Evolutionary conservation across 352 stramenopile species (phyloP).

Genomic region (Phytophthora multivora): DNA sequence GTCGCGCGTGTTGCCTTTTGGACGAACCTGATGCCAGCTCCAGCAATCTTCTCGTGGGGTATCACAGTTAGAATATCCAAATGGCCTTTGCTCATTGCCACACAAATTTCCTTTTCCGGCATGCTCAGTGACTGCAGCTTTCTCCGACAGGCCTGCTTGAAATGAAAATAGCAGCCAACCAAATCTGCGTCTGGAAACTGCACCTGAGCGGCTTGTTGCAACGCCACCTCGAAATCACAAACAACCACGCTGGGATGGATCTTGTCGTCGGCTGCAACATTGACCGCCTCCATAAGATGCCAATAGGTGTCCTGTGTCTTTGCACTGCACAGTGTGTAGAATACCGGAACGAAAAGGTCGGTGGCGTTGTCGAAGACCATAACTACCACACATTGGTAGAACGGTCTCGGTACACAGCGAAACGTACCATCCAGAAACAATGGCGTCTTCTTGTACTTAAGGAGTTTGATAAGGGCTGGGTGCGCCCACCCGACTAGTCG

Average conservation of each 20-base stretch:
- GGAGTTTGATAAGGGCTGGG: neutral
- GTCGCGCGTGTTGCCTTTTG: neutral
- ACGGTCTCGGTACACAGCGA: neutral
- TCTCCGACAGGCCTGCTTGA: neutral
- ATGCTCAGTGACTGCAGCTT: neutral
- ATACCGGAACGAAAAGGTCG: neutral
- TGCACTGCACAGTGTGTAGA: neutral
- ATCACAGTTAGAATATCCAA: neutral
- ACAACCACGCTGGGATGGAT: neutral
- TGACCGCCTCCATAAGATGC: neutral
- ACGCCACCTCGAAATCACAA: neutral
- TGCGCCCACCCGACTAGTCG: neutral
- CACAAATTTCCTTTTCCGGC: neutral
- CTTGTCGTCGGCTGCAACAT: neutral
- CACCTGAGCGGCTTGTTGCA: neutral
- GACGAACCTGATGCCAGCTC: neutral
- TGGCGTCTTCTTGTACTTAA: neutral
- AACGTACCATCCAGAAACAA: conserved; percentile 1
- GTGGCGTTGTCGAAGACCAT: neutral
- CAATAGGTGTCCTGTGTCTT: neutral
- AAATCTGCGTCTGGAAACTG: neutral
- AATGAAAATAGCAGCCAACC: neutral
- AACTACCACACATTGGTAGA: neutral
- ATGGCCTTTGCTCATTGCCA: neutral
- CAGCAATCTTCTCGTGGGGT: neutral